Conservation (phyloP, 2,329 filamentous ascomycete species). For the Tricladium varicosporioides region DNA sequence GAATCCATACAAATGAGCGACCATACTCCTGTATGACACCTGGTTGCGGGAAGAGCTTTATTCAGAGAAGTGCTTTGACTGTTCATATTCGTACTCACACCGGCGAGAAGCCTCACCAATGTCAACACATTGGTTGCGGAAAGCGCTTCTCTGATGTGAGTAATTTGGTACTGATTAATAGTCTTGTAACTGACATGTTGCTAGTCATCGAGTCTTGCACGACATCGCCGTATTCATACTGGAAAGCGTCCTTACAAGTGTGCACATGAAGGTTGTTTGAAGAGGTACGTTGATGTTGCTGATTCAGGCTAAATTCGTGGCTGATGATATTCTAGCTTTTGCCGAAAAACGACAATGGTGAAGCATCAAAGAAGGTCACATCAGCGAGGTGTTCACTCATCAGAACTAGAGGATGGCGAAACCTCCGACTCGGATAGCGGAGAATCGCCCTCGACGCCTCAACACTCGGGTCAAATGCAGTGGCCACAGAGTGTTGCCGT, state of each 20-base stretch:
- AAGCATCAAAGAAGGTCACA: slow-evolving; percentile 64
- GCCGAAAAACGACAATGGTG: slow-evolving; percentile 70
- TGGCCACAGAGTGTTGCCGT: slow-evolving; percentile 49
- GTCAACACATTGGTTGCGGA: slow-evolving; percentile 61
- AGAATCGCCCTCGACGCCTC: slow-evolving; percentile 58
- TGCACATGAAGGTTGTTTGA: slow-evolving; percentile 42
- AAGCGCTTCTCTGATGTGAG: slow-evolving; percentile 70
- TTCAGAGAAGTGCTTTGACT: slow-evolving; percentile 67
- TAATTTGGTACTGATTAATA: slow-evolving; percentile 17
- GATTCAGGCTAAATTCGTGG: slow-evolving; percentile 8
- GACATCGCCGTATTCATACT: slow-evolving; percentile 68
- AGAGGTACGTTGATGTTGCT: slow-evolving; percentile 29
- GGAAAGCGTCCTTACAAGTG: slow-evolving; percentile 68
- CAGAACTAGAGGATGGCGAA: slow-evolving; percentile 43
- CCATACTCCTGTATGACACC: slow-evolving; percentile 61
- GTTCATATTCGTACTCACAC: slow-evolving; percentile 71
- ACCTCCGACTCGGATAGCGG: slow-evolving; percentile 40
- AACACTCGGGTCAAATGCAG: slow-evolving; percentile 46
- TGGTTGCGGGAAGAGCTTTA: slow-evolving; percentile 68
- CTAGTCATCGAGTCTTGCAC: slow-evolving; percentile 37
- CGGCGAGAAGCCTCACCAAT: slow-evolving; percentile 70
- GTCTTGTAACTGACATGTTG: slow-evolving; percentile 15
- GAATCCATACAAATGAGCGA: slow-evolving; percentile 70
- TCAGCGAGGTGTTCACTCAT: slow-evolving; percentile 54
- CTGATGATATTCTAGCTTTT: slow-evolving; percentile 51